Evolutionary conservation across 345 rosid species (phyloP), one percentile per base, ranked within the genome.

Genomic region (Aquilaria sinensis): DNA sequence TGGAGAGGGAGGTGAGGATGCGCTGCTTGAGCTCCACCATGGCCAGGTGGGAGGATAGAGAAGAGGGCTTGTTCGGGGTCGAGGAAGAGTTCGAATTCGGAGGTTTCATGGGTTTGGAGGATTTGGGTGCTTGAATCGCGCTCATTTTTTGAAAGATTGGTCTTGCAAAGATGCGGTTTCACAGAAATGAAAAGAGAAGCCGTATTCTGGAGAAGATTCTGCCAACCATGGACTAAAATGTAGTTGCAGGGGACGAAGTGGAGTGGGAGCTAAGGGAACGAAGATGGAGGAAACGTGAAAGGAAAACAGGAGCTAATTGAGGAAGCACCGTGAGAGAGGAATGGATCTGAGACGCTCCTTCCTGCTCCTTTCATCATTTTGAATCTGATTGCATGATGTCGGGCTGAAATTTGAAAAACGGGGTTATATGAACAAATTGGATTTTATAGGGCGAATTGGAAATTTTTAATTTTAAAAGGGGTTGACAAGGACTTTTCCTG

Each of bases 1-100:
- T 95, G 33, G 96, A 81, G 59, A 91, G 82, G 31, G 87, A 89
- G n/a, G 94, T 87, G 41, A 95, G 74, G 74, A 91, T 85, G 75
- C 79, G 75, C 58, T 95, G 99, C 80, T 95, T 95, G 46, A 80
- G 81, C 67, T 95, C 99, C 23, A 95, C 94, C 98, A 89, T 95
- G 53, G 97, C 98, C 56, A 84, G 79, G 72, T 91, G 97, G 12
- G 96, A 75, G 46, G 97, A 76, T 60, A 87, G 77, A 12, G 97
- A 85, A 10, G 91, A 71, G 37, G 96, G 76, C 68, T 78, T 76
- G 4, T 77, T 56, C 13, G 74, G 67, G 49, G 51, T 75, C 2
- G 70, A 73, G 31, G 78, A 55, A 69, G 79, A 63, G 63, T 77
- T 49, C 47, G 79, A 43, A 30, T 71, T 61, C 13, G 85, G 41